Evolutionary conservation across 2,329 filamentous ascomycete species (phyloP).

Genomic region (Aspergillus tanneri): DNA sequence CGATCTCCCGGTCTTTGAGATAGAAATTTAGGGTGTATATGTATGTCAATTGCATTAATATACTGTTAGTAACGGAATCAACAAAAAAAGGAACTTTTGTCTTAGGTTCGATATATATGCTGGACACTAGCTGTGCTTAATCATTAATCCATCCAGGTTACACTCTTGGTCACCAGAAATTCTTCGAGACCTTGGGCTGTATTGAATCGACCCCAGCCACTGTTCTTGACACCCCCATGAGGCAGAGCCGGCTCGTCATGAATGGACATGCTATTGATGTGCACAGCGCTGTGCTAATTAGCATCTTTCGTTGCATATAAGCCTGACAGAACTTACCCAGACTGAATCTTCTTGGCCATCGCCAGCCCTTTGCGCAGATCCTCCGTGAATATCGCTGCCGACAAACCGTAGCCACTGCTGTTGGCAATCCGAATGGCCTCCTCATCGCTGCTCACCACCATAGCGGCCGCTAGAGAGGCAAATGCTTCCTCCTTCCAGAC

Average conservation of each 20-base stretch:
- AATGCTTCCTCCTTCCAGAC: conserved; percentile 73
- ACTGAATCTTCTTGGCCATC: conserved; percentile 61
- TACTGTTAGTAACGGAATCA: too few species aligned
- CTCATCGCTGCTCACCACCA: conserved; percentile 59
- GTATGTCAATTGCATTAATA: too few species aligned
- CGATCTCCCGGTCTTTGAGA: too few species aligned
- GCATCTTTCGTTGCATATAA: neutral
- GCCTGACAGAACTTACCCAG: conserved; percentile 47
- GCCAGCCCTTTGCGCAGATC: conserved; percentile 60
- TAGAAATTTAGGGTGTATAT: too few species aligned
- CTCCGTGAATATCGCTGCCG: conserved; percentile 68
- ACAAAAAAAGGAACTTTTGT: too few species aligned
- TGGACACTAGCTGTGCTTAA: too few species aligned
- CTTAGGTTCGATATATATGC: too few species aligned
- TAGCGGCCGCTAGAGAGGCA: conserved; percentile 67
- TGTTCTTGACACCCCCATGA: conserved; percentile 63
- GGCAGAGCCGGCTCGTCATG: conserved; percentile 63
- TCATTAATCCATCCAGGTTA: conserved; percentile 55
- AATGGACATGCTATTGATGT: conserved; percentile 65
- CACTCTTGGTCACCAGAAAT: conserved; percentile 62
- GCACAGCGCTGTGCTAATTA: conserved; percentile 45
- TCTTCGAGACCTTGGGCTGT: conserved; percentile 55
- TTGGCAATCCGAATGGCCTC: conserved; percentile 73
- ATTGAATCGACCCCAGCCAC: conserved; percentile 61
- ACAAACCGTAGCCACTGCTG: conserved; percentile 73